Evolutionary conservation across 164 flowering plant genomes (phyloP), one percentile per base, ranked within the genome.

Genomic region (Macadamia integrifolia): DNA sequence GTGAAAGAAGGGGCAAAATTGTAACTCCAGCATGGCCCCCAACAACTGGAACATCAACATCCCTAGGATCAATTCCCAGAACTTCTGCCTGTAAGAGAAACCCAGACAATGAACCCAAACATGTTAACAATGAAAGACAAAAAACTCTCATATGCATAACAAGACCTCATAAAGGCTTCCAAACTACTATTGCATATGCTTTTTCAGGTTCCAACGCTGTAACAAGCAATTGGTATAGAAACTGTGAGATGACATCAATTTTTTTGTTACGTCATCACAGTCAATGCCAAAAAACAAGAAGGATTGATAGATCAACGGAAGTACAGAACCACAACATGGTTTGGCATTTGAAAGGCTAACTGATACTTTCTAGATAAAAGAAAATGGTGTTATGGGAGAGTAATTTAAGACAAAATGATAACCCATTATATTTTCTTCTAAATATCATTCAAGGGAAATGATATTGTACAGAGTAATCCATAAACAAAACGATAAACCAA

Each of bases 11-110:
- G 3, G 83, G 79, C 46, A 80, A 64, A 64, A 80, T 80, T 52
- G 83, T 80, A 7, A 77, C 64, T 30, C 82, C 79, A 29, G 80
- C 78, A 68, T 80, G 83, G 1, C 80, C 83, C 31, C 83, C 83
- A 1, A 80, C 79, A 44, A 80, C 83, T 32, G 80, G 83, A 50
- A 77, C 80, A 62, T 75, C 65, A 58, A 80, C 80, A 58, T 78
- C 82, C 60, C 77, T 69, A 32, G 76, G 77, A 66, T 76, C 68
- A 46, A 76, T 62, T 43, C 78, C 78, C 62, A 75, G 44, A 59
- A 75, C 75, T 71, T 75, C 75, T 63, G 78, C 74, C 78, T 70
- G 29, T 40, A 42, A 42, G 28, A 30, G 17, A 61, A 35, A 9
- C 48, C 62, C 40, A 35, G 50, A 35, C 5, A 35, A 35, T 2